phyloP scores from a whole-genome alignment of 1,284 basidiomycete genomes.

The Stygiomarasmius scandens region DNA sequence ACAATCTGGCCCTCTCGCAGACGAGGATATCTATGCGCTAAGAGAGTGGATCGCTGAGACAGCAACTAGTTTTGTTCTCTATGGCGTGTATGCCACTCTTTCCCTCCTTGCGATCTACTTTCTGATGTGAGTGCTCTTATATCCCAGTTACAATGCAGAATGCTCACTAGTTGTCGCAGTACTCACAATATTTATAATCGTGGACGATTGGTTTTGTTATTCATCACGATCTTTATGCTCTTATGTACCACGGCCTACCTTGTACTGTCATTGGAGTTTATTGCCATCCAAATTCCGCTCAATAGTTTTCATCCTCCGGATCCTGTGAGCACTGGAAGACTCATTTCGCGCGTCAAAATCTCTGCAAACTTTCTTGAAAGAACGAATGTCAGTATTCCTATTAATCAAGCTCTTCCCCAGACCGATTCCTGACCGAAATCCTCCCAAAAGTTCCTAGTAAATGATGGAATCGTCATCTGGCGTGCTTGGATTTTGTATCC shows the following conservation, averaged over 20 bases:
- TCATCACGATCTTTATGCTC: not conserved
- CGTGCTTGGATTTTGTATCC: conserved; percentile 6
- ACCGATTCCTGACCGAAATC: not conserved
- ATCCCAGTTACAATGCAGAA: too few relatives aligned
- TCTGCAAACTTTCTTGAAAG: conserved; percentile 1
- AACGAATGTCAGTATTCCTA: conserved; percentile 1
- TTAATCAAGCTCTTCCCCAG: not conserved
- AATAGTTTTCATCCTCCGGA: not conserved
- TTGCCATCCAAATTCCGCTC: not conserved
- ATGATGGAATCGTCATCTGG: conserved; percentile 4
- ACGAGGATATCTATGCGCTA: conserved; percentile 1
- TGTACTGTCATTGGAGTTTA: not conserved
- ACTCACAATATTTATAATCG: not conserved
- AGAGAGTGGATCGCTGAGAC: conserved; percentile 5
- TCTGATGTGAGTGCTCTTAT: not conserved
- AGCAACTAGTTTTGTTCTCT: not conserved
- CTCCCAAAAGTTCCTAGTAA: conserved; percentile 1
- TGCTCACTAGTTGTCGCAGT: too few relatives aligned
- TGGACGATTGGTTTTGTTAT: not conserved
- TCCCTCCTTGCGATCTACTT: not conserved
- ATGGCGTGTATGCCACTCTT: conserved; percentile 1
- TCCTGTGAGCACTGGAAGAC: not conserved
- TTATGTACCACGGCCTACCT: not conserved
- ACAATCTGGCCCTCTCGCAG: conserved; percentile 3
- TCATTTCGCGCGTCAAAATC: not conserved